A percentile compares a stretch with the other conserved stretches of the same genome.
Conservation (phyloP, 2,329 filamentous ascomycete genomes). For the Zymoseptoria tritici region DNA sequence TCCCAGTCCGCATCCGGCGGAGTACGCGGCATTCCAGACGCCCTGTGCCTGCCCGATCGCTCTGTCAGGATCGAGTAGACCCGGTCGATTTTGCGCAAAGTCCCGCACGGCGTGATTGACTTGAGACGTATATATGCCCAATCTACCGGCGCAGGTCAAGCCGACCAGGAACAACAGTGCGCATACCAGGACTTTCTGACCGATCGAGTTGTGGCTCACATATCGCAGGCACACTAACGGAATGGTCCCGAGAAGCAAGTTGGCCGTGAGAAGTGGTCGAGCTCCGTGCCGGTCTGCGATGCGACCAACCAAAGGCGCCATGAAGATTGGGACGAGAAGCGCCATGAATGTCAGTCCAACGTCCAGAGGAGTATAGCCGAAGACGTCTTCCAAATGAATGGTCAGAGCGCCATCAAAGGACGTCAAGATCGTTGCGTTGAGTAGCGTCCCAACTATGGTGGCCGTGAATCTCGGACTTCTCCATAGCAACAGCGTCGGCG, state of each 20-base stretch:
- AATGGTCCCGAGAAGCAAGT: neutral
- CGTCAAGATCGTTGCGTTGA: conserved; percentile 2
- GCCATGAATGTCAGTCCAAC: conserved; percentile 3
- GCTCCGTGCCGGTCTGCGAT: conserved; percentile 2
- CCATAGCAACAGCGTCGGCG: neutral
- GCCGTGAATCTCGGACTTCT: neutral
- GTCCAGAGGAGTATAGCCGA: conserved; percentile 1
- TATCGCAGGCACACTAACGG: conserved; percentile 3
- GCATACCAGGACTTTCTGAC: conserved; percentile 3
- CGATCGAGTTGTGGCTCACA: neutral
- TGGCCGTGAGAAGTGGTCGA: neutral
- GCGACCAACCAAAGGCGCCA: conserved; percentile 1
- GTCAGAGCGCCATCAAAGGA: conserved; percentile 5
- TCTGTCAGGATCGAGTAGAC: neutral
- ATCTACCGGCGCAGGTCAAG: neutral
- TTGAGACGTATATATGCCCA: conserved; percentile 4
- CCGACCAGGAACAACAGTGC: conserved; percentile 3
- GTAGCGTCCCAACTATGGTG: conserved; percentile 1
- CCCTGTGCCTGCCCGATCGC: conserved; percentile 4
- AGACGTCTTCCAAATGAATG: conserved; percentile 1
- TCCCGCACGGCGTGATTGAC: conserved; percentile 2
- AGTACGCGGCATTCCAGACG: conserved; percentile 3
- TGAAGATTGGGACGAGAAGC: conserved; percentile 1
- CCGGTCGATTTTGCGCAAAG: neutral
- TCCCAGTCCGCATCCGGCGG: neutral